Evolutionary conservation across 371 early-diverging fungal species (phyloP), one percentile per base, ranked within the genome.

Genomic region (Fennellomyces sp.): DNA sequence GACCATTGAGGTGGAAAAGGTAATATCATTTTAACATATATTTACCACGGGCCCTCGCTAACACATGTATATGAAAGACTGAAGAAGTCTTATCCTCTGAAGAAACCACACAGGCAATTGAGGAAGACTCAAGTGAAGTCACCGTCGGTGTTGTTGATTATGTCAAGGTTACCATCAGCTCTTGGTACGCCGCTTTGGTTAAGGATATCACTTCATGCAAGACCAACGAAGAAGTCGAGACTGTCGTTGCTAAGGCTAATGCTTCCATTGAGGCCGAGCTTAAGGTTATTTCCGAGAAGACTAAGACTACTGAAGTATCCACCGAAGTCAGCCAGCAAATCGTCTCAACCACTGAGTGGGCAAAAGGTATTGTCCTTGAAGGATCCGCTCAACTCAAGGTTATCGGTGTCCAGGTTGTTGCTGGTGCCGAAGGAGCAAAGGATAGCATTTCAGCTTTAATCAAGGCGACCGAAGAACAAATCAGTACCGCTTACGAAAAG

Each of bases 161-260:
- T 52, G 64, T 72, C 45, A 70, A 68, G 29, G 17, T 54, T 1
- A 70, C 72, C 48, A 56, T 76, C 38, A 42, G 53, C 23, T 58
- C 67, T n/a, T 75, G 75, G 75, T 67, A 61, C 33, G 52, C 66
- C 21, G 19, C 60, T 19, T 56, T 75, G 2, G 65, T 61, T n/a
- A 23, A 15, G 29, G 31, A 58, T 7, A 45, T 58, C 21, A 30
- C 58, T 13, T 31, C 26, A 8, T 29, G 35, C 21, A 52, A 52
- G 4, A 63, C 60, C 25, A 49, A 49, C n/a, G 33, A 54, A 13
- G 75, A 75, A 30, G 71, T 75, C 56, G 69, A 75, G 26, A 35
- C 56, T 15, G 67, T 75, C 56, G 62, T 71, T 52, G 60, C 63
- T 39, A 66, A 69, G 50, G 60, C 72, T 45, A 57, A 47, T n/a